Evolutionary conservation across 495 filamentous ascomycete species (phyloP), one percentile per base, ranked within the genome.

Genomic region (Talaromyces liani): DNA sequence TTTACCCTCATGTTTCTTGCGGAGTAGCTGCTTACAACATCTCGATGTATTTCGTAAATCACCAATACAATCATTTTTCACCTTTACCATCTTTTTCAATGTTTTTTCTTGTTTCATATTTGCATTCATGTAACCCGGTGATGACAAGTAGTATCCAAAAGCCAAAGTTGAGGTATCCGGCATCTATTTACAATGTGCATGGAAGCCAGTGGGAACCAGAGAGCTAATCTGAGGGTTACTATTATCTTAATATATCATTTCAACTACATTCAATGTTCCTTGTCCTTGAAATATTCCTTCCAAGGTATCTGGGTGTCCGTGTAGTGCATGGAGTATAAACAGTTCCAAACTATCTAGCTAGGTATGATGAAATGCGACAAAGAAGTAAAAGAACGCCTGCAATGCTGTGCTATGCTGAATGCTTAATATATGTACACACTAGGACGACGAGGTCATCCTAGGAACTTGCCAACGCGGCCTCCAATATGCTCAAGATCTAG

Each of bases 401-500:
- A 58, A 58, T 58, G 56, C 56, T 20, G 14, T 62, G 60, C 60
- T 31, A 58, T 36, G 56, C 56, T 58, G 29, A 58, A 58, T 33
- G 31, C 27, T 24, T n/a, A 2, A 58, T 58, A 33, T 58, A 58
- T 34, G 8, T 58, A 36, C 20, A 36, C 31, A 58, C 16, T 54
- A 14, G 22, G 53, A 33, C 14, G n/a, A 58, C 22, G 6, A 34
- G 31, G 7, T 75, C 68, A 90, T 6, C 79, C 82, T 64, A 98
- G 73, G 74, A 98, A 98, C 64, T 79, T 84, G 67, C 85, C 87
- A 20, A 98, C 78, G 16, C 84, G 86, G 3, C 92, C 90, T 4
- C 95, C 94, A 33, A 99, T 90, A 65, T 96, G 87, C 75, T 96
- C 88, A 47, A 97, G 77, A 73, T 99, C 94, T 22, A 99, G 75